phyloP scores from a whole-genome alignment of 805 yeast species.

The Lipomyces chichibuensis region DNA sequence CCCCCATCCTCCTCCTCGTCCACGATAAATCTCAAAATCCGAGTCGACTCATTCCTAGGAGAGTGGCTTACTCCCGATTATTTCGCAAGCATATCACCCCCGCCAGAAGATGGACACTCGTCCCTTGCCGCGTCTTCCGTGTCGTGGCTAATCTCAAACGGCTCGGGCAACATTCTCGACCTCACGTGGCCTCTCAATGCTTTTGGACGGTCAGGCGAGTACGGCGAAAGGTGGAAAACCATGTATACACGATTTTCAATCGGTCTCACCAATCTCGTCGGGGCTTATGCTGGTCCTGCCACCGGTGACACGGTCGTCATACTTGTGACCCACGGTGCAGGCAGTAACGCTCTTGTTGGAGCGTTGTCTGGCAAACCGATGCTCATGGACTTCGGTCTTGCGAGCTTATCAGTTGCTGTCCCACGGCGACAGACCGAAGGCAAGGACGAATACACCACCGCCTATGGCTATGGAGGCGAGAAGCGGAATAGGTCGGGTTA shows the following conservation, averaged over 20 bases:
- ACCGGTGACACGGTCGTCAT: slow-evolving; percentile 35
- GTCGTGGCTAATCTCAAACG: slow-evolving; percentile 35
- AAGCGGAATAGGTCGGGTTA: slow-evolving; percentile 28
- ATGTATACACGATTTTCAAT: slow-evolving; percentile 44
- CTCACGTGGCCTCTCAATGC: slow-evolving; percentile 37
- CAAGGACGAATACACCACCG: slow-evolving; percentile 16
- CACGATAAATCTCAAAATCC: slow-evolving; percentile 21
- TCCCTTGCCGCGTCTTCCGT: slow-evolving; percentile 39
- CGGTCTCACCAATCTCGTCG: slow-evolving; percentile 40
- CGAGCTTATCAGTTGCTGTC: slow-evolving; percentile 37
- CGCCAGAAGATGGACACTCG: slow-evolving; percentile 45
- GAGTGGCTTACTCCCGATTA: slow-evolving; percentile 49
- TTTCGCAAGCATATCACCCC: slow-evolving; percentile 43
- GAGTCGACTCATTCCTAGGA: slow-evolving; percentile 45
- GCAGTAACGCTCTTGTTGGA: slow-evolving; percentile 47
- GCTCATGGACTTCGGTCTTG: slow-evolving; percentile 41
- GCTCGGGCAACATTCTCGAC: slow-evolving; percentile 34
- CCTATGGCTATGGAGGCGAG: slow-evolving; percentile 32
- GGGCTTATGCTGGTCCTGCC: slow-evolving; percentile 35
- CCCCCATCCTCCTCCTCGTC: slow-evolving; percentile 6
- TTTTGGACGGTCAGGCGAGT: slow-evolving; percentile 43
- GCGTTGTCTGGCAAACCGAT: slow-evolving; percentile 41
- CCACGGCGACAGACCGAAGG: slow-evolving; percentile 21
- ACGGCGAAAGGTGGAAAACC: slow-evolving; percentile 46
- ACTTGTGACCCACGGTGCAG: slow-evolving; percentile 48